Evolutionary conservation across 192 early-diverging fungal genomes (phyloP), one percentile per base, ranked within the genome.

Genomic region (Backusella parvicylindrica): DNA sequence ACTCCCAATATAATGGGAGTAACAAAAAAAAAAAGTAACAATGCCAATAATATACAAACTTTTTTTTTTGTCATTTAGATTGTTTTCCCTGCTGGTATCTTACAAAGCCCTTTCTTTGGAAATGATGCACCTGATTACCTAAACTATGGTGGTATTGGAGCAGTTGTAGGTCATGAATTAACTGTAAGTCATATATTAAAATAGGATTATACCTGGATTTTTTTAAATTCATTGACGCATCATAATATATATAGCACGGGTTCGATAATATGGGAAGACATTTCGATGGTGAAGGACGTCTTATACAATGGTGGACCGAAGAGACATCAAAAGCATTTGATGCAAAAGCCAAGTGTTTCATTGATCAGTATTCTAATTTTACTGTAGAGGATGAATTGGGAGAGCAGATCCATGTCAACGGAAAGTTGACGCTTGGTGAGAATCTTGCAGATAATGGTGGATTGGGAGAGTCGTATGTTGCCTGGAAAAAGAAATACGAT

Each of bases 361-460:
- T 91, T 16, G 64, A 90, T 13, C 86, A 92, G 72, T 92, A 92
- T 69, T 73, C 65, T 23, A 84, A 84, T 31, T 90, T 82, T 36
- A 86, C 83, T 0, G 80, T 91, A 11, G 30, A 70, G 0, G 87
- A 74, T 11, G 70, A 77, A 18, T 63, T 88, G 11, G 83, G 81
- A 6, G 63, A 72, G 23, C 18, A 60, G 12, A 36, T 84, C 16
- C 47, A 90, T 53, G 76, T 92, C 53, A 85, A 92, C 53, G 91
- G 91, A 16, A 75, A 77, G 49, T 56, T 82, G 36, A 90, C 89
- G 0, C 53, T 91, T 6, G 86, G 82, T 16, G 89, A 91, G 74
- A 93, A 93, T 70, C 47, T 93, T 30, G 91, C 91, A 0, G 92
- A 93, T 73, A 91, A 90, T 79, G 90, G 88, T 1, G 92, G 92